phyloP scores from a whole-genome alignment of 2,329 filamentous ascomycete species.

The Aspergillus nomiae region DNA sequence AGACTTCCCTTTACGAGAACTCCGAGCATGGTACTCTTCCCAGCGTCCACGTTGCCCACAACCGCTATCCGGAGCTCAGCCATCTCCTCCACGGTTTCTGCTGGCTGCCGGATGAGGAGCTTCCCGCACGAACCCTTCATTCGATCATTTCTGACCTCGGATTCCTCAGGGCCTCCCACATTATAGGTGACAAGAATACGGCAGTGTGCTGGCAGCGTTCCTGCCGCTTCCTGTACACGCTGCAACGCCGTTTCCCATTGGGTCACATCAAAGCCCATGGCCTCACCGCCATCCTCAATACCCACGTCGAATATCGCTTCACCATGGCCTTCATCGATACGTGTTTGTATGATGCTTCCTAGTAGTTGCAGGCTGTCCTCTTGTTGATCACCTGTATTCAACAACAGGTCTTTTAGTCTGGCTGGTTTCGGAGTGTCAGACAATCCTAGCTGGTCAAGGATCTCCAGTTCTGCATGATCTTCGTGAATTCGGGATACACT shows the following conservation, averaged over 20 bases:
- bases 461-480: conserved; percentile 86
- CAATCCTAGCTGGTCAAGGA: conserved; percentile 76
- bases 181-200: conserved; percentile 87
- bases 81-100: conserved; percentile 76
- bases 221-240: conserved; percentile 67
- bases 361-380: conserved; percentile 66
- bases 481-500: conserved; percentile 47
- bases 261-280: conserved; percentile 72
- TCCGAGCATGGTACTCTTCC: conserved; percentile 93
- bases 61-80: conserved; percentile 97
- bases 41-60: conserved; percentile 95
- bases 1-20: conserved; percentile 94
- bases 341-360: conserved; percentile 63
- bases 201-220: conserved; percentile 70
- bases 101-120: conserved; percentile 75
- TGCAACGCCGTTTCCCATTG: conserved; percentile 75
- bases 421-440: conserved; percentile 67
- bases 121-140: conserved; percentile 81
- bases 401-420: conserved; percentile 74
- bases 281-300: conserved; percentile 84
- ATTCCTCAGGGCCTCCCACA: conserved; percentile 76
- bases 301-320: conserved; percentile 92
- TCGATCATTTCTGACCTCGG: conserved; percentile 64
- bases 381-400: conserved; percentile 55
- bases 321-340: conserved; percentile 80